phyloP scores from a whole-genome alignment of 352 stramenopile genomes.

The Phytophthora ramorum region DNA sequence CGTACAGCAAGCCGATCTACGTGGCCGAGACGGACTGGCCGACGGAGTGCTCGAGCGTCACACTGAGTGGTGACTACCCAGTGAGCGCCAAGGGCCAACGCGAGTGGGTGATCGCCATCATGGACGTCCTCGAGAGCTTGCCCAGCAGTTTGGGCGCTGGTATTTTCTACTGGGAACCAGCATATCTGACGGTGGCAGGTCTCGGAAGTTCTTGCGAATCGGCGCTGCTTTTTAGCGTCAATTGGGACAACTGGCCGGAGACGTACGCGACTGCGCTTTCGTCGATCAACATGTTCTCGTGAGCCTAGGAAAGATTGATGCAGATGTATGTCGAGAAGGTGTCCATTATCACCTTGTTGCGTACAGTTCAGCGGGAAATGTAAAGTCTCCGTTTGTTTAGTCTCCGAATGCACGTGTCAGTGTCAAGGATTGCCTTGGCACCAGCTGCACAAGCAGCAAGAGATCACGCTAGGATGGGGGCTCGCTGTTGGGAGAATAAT shows the following conservation, averaged over 20 bases:
- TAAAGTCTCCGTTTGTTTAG: not conserved
- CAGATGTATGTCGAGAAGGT: not conserved
- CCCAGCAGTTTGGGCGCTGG: slow-evolving; percentile 28
- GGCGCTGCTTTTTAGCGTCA: slow-evolving; percentile 37
- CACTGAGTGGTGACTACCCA: slow-evolving; percentile 27
- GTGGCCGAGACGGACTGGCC: slow-evolving; percentile 45
- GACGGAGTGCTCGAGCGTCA: slow-evolving; percentile 28
- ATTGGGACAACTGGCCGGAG: slow-evolving; percentile 27
- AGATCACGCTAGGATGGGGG: slow-evolving; percentile 10
- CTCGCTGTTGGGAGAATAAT: too few relatives aligned
- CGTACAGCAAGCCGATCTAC: slow-evolving; percentile 41
- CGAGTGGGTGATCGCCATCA: slow-evolving; percentile 32
- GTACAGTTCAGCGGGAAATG: slow-evolving; percentile 12
- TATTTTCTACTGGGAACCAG: slow-evolving; percentile 46
- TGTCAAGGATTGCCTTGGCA: not conserved
- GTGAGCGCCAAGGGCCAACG: slow-evolving; percentile 32
- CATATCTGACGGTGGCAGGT: slow-evolving; percentile 24
- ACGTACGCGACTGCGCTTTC: slow-evolving; percentile 31
- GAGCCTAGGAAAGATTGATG: not conserved
- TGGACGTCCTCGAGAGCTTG: slow-evolving; percentile 26
- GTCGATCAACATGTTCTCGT: slow-evolving; percentile 33
- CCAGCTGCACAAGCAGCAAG: slow-evolving; percentile 17
- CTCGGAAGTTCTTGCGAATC: slow-evolving; percentile 39
- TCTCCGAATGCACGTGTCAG: too few relatives aligned
- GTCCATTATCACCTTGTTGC: slow-evolving; percentile 5